These are phyloP conservation scores for Globisporangium recalcitrans DNA, from an alignment of 352 stramenopile species.

Conservation along the genomic window DNA sequence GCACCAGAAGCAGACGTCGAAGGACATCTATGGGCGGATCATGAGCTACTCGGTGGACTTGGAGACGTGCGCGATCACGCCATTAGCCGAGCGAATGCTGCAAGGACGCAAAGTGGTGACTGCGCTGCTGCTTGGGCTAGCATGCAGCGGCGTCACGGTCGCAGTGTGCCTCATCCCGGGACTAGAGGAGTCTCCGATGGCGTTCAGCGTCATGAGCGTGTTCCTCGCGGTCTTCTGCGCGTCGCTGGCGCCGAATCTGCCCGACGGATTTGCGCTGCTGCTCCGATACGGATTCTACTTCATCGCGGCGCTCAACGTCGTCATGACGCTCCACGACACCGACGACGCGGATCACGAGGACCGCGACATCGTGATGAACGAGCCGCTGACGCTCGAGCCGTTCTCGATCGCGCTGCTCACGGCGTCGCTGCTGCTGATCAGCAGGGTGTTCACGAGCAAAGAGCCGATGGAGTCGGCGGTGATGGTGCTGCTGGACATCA, in stretches of 20 bases:
- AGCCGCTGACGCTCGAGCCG: conserved; percentile 39
- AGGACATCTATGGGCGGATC: conserved; percentile 65
- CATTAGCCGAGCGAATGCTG: conserved; percentile 35
- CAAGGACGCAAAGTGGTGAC: conserved; percentile 25
- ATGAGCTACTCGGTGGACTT: conserved; percentile 62
- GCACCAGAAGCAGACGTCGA: conserved; percentile 60
- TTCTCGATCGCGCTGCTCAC: conserved; percentile 45
- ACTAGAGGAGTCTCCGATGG: conserved; percentile 4
- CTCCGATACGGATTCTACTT: conserved; percentile 49
- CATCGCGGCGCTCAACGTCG: conserved; percentile 42
- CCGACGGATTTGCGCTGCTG: conserved; percentile 38
- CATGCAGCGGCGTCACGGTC: conserved; percentile 3
- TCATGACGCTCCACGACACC: conserved; percentile 21
- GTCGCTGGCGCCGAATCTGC: conserved; percentile 38
- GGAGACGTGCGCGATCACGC: conserved; percentile 45
- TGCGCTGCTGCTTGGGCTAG: conserved; percentile 21
- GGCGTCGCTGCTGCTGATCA: conserved; percentile 39
- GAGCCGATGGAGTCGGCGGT: conserved; percentile 57
- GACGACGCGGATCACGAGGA: neutral
- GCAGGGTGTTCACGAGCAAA: conserved; percentile 47
- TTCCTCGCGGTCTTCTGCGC: conserved; percentile 36
- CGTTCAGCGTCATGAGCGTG: conserved; percentile 32
- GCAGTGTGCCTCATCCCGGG: neutral
- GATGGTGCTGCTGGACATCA: conserved; percentile 49
- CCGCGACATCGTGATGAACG: neutral